Percentiles rank a stretch among this genome's conserved stretches.
These are phyloP conservation scores for Musa acuminata DNA, from an alignment of 176 grass and related monocot species.

Conservation along the genomic window DNA sequence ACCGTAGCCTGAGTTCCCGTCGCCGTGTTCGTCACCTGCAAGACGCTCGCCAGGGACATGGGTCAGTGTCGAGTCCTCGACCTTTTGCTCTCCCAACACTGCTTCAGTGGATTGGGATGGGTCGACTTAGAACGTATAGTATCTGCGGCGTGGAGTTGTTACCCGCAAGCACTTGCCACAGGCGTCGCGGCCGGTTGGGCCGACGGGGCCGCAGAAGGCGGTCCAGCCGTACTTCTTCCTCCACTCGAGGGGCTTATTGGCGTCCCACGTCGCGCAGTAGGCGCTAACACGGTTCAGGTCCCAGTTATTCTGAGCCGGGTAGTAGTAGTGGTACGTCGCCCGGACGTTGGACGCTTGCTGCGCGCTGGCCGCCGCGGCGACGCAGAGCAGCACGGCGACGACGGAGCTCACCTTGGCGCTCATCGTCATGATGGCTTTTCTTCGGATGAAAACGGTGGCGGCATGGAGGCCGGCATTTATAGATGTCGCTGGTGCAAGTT, in stretches of 20 bases:
- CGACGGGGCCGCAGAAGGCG: slow-evolving; percentile 63
- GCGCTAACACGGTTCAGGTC: slow-evolving; percentile 28
- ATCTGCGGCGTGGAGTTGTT: background rate
- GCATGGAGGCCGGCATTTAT: no score
- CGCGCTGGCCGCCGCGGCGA: slow-evolving; percentile 1
- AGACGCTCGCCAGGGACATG: background rate
- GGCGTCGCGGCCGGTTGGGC: slow-evolving; percentile 21
- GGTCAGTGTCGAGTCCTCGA: background rate
- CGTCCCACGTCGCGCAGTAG: slow-evolving; percentile 79
- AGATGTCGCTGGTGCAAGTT: no score
- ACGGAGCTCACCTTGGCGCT: background rate
- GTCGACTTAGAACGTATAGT: background rate
- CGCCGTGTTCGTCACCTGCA: slow-evolving; percentile 44
- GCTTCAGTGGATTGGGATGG: no score
- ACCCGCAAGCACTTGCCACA: slow-evolving; percentile 53
- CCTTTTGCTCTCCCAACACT: no score
- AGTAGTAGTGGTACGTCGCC: slow-evolving; percentile 47
- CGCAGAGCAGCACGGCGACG: slow-evolving; percentile 16
- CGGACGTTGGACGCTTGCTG: slow-evolving; percentile 46
- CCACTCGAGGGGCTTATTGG: slow-evolving; percentile 41
- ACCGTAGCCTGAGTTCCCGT: slow-evolving; percentile 16
- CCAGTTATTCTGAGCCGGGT: slow-evolving; percentile 38
- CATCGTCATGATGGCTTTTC: background rate
- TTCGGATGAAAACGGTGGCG: background rate
- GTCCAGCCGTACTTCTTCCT: slow-evolving; percentile 65